Percentiles rank a stretch among this genome's conserved stretches.
Evolutionary conservation across 768 basidiomycete genomes (phyloP).

Genomic region (Naganishia kalamii): DNA sequence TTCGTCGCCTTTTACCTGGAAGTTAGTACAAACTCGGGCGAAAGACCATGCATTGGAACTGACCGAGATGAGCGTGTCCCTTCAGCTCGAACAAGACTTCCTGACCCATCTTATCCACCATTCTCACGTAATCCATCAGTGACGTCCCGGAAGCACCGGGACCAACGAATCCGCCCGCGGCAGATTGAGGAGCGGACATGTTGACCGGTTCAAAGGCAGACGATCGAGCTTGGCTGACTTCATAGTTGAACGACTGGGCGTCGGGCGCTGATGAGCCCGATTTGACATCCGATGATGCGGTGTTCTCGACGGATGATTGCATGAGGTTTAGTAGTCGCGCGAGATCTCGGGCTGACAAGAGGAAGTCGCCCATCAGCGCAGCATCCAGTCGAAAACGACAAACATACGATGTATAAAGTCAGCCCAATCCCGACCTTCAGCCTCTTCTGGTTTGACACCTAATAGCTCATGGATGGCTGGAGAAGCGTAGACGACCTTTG

Average conservation of each 20-base stretch:
- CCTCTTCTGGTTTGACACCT: conserved; percentile 34
- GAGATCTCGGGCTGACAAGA: conserved; percentile 19
- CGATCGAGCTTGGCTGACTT: conserved; percentile 20
- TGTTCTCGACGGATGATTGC: conserved; percentile 6
- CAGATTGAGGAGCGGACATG: conserved; percentile 6
- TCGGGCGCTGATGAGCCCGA: conserved; percentile 1
- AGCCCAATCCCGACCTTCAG: conserved; percentile 41
- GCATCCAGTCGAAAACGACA: neutral
- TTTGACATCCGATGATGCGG: neutral
- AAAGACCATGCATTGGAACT: neutral
- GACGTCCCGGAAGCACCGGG: conserved; percentile 5
- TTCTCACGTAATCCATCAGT: conserved; percentile 18
- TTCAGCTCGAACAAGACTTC: conserved; percentile 23
- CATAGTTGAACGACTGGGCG: conserved; percentile 16
- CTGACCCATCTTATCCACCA: conserved; percentile 22
- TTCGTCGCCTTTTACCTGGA: conserved; percentile 18
- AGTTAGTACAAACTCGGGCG: neutral
- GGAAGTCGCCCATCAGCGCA: neutral
- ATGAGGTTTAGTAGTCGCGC: conserved; percentile 21
- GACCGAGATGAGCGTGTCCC: conserved; percentile 23
- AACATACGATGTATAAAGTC: conserved; percentile 40
- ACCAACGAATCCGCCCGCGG: conserved; percentile 16
- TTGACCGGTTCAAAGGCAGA: conserved; percentile 19
- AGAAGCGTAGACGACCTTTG: conserved; percentile 35
- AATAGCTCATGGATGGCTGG: conserved; percentile 39